Evolutionary conservation across 2,329 filamentous ascomycete genomes (phyloP), one percentile per base, ranked within the genome.

Genomic region (Lachnellula subtilissima): DNA sequence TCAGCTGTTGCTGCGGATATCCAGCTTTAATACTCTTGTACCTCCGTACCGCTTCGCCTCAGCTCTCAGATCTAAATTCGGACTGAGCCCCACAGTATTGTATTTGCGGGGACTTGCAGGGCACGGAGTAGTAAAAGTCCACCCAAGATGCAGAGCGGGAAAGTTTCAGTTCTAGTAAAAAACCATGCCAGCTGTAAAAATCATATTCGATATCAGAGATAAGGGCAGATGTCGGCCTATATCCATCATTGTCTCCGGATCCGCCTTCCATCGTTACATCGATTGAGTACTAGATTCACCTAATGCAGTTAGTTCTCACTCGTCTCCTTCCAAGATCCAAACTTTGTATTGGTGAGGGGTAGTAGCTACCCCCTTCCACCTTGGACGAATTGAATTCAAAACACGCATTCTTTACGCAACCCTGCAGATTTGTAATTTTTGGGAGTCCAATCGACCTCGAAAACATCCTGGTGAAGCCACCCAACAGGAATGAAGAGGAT

Each of bases 181-280:
- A 37, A 46, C 51, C 50, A 52, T 56, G 46, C 47, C 35, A 46
- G 37, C 51, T 22, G 22, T 12, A 25, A 17, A 37, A 22, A 4
- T 55, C 48, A 55, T 45, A 59, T 59, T 64, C 53, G 56, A 55
- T 54, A 12, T 53, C 35, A 35, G 42, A 48, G 11, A 47, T 35
- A 25, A 37, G 11, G 46, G 35, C 40, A 52, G 54, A 58, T 56
- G 48, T 55, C 61, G 59, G 52, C 45, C 52, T 62, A 62, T 62
- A 52, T 45, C 61, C 61, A 56, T 9, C 11, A 32, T 32, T 35
- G 14, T 46, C 46, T 36, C 55, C 19, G 19, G 19, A 19, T 19
- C 19, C 50, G 48, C 55, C 37, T 46, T 32, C 25, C 8, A 40
- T 19, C 17, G 39, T 43, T 39, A n/a, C 25, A 35, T 36, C n/a